Evolutionary conservation across 768 basidiomycete species (phyloP), one percentile per base, ranked within the genome.

Genomic region (Calocybe cyanea): DNA sequence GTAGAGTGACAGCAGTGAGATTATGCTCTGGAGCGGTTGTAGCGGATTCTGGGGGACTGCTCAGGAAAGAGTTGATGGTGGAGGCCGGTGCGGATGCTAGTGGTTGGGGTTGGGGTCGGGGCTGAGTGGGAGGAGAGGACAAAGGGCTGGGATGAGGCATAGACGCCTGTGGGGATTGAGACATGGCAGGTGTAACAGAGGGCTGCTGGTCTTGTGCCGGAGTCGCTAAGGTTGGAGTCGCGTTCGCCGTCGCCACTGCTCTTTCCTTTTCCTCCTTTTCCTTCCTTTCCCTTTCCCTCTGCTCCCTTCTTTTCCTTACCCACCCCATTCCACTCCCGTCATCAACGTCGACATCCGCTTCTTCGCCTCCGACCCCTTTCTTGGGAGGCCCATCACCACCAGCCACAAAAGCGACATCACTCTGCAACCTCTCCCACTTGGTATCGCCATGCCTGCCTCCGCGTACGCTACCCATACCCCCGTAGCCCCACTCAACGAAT

Each of bases 401-500:
- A 5, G 25, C 25, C 8, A 48, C 43, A 17, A 53, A 32, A 40
- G 52, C 51, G 0, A 56, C 59, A 5, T 50, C 54, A 37, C 64
- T 62, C 45, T 70, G 67, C 5, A 75, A 34, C 19, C 65, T 52
- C 20, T 61, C 67, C 68, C 64, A 73, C 41, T 63, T 57, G 28
- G 62, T 65, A 35, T 18, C 14, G 32, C 50, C 57, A 19, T 54
- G 53, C 17, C 28, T 35, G 0, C 66, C 71, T 2, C 70, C 71
- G 21, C 65, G 66, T 0, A 77, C 75, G 28, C 75, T 77, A 20
- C 91, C 91, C 84, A 92, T 85, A 2, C 87, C 87, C 24, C 87
- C 87, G 47, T 86, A 88, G 0, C 92, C 92, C 92, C 92, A 94
- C 63, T 94, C 92, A 13, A 92, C 88, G 54, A 94, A 94, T 59